Evolutionary conservation across 495 filamentous ascomycete species (phyloP), one percentile per base, ranked within the genome.

Genomic region (Corynascus novoguineensis): DNA sequence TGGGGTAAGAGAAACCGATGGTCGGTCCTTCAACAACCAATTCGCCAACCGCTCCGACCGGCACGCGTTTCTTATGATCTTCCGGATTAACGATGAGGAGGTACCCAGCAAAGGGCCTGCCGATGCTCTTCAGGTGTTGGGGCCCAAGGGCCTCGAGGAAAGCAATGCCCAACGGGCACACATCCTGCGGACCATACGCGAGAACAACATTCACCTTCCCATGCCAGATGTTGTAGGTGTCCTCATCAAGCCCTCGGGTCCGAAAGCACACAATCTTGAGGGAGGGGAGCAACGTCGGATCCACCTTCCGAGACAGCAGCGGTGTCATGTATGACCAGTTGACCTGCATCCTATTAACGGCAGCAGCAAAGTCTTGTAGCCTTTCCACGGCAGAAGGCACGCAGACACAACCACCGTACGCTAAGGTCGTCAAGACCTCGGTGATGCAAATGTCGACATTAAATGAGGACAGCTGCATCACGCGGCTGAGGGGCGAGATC

Each of bases 401-500:
- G 53, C 78, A 81, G 25, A 82, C 68, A 52, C 74, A 77, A 19
- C 71, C 78, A 6, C 79, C 79, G 21, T 70, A 60, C 8, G 82
- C 81, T 1, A 91, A 69, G 0, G 83, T 83, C 5, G 83, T 81
- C 50, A 87, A 79, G 4, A 86, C 82, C 53, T 90, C 86, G 4
- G 80, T 64, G 19, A 89, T 73, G 41, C 82, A 82, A 28, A 83
- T 78, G 57, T 91, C 87, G 37, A 87, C 86, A 1, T 83, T 82
- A 62, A 83, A 87, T 44, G 82, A 83, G 2, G 86, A 83, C 52
- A 86, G 82, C 57, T 90, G 86, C 59, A 90, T 74, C 8, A 84
- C 77, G 5, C 83, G 71, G 15, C 81, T 81, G 0, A 68, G 63
- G 0, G 75, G 61, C 34, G 76, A 68, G 41, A 87, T 77, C 10